Conservation (phyloP, 768 basidiomycete species). For the Lactarius hengduanensis region DNA sequence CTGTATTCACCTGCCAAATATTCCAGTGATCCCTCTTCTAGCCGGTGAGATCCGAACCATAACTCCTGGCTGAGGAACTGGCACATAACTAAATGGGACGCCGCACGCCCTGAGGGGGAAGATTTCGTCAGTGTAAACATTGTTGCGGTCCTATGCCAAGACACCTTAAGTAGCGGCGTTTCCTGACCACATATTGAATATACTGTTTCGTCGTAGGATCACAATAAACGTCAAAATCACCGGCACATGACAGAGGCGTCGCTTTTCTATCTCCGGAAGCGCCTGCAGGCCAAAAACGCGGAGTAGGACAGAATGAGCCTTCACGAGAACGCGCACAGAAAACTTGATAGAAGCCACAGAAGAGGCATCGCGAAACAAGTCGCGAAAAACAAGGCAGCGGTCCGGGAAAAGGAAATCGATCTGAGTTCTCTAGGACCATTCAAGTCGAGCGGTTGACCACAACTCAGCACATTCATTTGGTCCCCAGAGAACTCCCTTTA, state of each 20-base stretch:
- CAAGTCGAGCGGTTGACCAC: no score
- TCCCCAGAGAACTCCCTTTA: no score
- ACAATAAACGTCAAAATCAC: not conserved
- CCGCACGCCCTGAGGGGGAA: not conserved
- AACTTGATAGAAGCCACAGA: not conserved
- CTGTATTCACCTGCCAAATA: not conserved
- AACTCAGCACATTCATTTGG: no score
- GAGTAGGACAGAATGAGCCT: not conserved
- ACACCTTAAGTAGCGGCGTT: not conserved
- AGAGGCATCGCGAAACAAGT: not conserved
- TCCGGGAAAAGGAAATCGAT: no score
- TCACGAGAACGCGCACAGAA: not conserved
- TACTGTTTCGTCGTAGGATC: not conserved
- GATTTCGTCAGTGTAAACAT: not conserved
- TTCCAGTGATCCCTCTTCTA: not conserved
- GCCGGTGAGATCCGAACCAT: not conserved
- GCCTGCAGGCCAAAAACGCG: not conserved
- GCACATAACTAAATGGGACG: not conserved
- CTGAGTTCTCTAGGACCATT: no score
- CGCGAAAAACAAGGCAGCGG: not conserved
- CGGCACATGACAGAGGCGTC: not conserved
- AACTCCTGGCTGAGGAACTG: not conserved
- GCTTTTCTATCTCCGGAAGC: not conserved
- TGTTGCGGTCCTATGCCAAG: not conserved
- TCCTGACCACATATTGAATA: not conserved